Conservation (phyloP, 345 rosid species). For the Eutrema heterophyllum region DNA sequence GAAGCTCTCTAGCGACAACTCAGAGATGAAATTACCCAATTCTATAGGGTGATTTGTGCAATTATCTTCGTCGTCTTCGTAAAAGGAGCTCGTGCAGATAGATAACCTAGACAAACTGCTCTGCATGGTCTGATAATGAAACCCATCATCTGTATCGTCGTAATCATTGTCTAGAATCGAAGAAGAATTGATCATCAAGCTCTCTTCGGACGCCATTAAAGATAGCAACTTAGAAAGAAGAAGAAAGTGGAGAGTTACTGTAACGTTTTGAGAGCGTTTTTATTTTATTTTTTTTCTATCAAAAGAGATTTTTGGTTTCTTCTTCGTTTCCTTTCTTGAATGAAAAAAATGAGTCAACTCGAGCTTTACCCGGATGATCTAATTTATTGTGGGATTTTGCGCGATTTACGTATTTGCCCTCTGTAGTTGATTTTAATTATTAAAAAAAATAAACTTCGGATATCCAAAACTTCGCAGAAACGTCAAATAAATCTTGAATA, state of each 20-base stretch:
- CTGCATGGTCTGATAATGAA: constrained; percentile 38
- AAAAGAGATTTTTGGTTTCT: neutral
- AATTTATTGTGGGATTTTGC: constrained; percentile 1
- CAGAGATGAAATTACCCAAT: constrained; percentile 36
- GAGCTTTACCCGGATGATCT: neutral
- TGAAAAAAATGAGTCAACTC: constrained; percentile 1
- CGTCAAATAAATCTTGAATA: no score
- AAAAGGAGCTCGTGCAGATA: constrained; percentile 57
- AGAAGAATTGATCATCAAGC: constrained; percentile 29
- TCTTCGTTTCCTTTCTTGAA: neutral
- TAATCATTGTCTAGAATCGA: constrained; percentile 42
- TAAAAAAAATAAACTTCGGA: no score
- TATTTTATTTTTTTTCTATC: neutral
- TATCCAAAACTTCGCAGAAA: neutral
- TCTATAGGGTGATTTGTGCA: neutral
- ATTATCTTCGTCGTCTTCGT: constrained; percentile 36
- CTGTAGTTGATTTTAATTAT: neutral
- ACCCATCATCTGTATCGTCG: constrained; percentile 53
- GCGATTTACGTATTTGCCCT: constrained; percentile 15
- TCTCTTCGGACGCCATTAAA: constrained; percentile 57
- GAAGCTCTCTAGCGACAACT: constrained; percentile 56
- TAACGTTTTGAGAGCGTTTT: neutral
- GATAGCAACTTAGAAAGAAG: neutral
- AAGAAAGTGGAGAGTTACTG: neutral
- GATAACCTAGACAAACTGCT: constrained; percentile 67